Percentiles rank a stretch among this genome's conserved stretches.
These are phyloP conservation scores for Daldinia decipiens DNA, from an alignment of 495 filamentous ascomycete genomes.

Conservation along the genomic window DNA sequence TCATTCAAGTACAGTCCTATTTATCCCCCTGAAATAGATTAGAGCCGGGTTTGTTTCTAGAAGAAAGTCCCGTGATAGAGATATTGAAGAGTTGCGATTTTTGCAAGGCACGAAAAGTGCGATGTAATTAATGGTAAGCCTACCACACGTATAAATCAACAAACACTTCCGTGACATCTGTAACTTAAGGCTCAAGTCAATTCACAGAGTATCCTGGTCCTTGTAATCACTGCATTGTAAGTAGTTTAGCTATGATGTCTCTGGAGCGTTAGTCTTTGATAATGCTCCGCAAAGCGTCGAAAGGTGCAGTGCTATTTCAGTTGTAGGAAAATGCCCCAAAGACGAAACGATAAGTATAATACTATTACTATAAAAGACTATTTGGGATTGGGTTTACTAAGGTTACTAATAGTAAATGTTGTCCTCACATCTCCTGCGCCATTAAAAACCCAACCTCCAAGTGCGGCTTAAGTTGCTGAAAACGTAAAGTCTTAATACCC, in stretches of 20 bases:
- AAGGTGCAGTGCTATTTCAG: slow-evolving; percentile 45
- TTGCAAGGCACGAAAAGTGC: slow-evolving; percentile 50
- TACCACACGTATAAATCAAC: not conserved
- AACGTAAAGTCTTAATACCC: slow-evolving; percentile 6
- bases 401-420: slow-evolving; percentile 5
- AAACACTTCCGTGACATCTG: not conserved
- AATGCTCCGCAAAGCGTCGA: slow-evolving; percentile 37
- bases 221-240: slow-evolving; percentile 45
- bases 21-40: not conserved
- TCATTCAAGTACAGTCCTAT: not conserved
- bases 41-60: not conserved
- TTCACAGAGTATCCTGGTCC: slow-evolving; percentile 30
- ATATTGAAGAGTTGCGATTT: slow-evolving; percentile 47
- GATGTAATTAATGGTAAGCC: slow-evolving; percentile 48
- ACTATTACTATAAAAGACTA: not conserved
- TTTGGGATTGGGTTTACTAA: not conserved
- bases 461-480: not conserved
- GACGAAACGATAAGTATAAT: slow-evolving; percentile 24
- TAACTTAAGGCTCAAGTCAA: slow-evolving; percentile 18
- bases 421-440: slow-evolving; percentile 23
- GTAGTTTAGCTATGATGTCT: slow-evolving; percentile 17
- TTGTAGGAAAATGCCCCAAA: slow-evolving; percentile 34
- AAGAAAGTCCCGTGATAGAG: slow-evolving; percentile 4
- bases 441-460: slow-evolving; percentile 6
- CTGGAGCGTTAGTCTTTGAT: slow-evolving; percentile 7